phyloP scores from a whole-genome alignment of 352 stramenopile species.

The Pythium phragmitis region DNA sequence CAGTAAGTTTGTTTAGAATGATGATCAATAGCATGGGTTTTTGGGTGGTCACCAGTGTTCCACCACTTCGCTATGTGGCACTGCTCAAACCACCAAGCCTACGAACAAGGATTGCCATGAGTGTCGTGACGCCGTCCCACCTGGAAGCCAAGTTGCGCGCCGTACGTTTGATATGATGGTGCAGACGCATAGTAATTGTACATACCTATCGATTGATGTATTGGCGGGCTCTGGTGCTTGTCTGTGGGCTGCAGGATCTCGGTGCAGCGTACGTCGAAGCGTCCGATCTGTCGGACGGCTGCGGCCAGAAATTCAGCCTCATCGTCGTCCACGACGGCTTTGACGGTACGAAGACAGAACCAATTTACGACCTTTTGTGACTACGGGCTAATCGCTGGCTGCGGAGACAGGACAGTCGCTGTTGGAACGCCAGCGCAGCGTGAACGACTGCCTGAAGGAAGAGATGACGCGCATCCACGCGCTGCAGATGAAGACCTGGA shows the following conservation, averaged over 20 bases:
- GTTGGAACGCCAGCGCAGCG: slow-evolving; percentile 70
- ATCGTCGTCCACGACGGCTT: slow-evolving; percentile 81
- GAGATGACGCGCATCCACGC: slow-evolving; percentile 85
- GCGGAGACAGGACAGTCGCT: slow-evolving; percentile 53
- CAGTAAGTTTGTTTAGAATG: not conserved
- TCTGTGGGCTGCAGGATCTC: slow-evolving; percentile 37
- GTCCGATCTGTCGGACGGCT: slow-evolving; percentile 78
- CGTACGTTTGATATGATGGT: not conserved
- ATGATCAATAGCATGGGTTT: not conserved
- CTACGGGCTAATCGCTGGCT: not conserved
- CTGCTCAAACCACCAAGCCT: not conserved
- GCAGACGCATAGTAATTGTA: not conserved
- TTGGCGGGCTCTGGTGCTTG: not conserved
- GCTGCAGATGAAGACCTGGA: slow-evolving; percentile 88
- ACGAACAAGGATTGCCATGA: slow-evolving; percentile 9
- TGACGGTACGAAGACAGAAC: slow-evolving; percentile 39
- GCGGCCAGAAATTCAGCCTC: slow-evolving; percentile 81
- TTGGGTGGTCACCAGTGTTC: slow-evolving; percentile 8
- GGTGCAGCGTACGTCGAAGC: slow-evolving; percentile 68
- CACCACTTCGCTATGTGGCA: not conserved
- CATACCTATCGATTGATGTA: not conserved
- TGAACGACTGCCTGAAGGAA: slow-evolving; percentile 81
- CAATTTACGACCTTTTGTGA: not conserved
- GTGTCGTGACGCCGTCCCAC: slow-evolving; percentile 21
- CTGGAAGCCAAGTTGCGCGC: slow-evolving; percentile 25